Conservation (phyloP, 352 stramenopile species). For the Elongisporangium prolatum region DNA sequence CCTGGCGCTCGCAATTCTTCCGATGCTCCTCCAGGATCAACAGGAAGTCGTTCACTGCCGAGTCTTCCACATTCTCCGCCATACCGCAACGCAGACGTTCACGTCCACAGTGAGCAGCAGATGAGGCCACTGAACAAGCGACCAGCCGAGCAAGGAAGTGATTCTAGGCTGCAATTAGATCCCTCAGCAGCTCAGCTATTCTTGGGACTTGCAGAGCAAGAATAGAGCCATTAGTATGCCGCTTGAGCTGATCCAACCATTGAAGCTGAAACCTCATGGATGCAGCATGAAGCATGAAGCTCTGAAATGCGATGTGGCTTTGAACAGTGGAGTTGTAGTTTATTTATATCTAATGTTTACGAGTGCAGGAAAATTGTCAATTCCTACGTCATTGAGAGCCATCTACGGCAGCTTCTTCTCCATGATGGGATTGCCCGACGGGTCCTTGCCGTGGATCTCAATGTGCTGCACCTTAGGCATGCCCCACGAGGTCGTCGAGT, state of each 20-base stretch:
- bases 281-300: neutral
- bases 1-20: conserved; percentile 96
- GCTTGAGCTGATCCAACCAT: too few species aligned
- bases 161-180: too few species aligned
- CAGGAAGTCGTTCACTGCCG: conserved; percentile 82
- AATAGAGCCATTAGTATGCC: too few species aligned
- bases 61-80: conserved; percentile 65
- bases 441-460: conserved; percentile 81
- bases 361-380: neutral
- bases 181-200: too few species aligned
- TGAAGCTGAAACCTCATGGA: too few species aligned
- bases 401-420: conserved; percentile 83
- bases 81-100: conserved; percentile 7
- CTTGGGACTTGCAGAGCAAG: too few species aligned
- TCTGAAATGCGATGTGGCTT: too few species aligned
- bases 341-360: neutral
- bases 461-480: conserved; percentile 88
- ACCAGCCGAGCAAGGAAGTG: neutral
- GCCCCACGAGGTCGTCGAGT: conserved; percentile 82
- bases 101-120: neutral
- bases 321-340: neutral
- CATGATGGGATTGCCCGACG: conserved; percentile 57
- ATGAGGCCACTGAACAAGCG: neutral
- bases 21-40: conserved; percentile 93
- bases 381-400: neutral